Conservation (phyloP, 2,329 filamentous ascomycete species). For the Sphaerostilbella broomeana region DNA sequence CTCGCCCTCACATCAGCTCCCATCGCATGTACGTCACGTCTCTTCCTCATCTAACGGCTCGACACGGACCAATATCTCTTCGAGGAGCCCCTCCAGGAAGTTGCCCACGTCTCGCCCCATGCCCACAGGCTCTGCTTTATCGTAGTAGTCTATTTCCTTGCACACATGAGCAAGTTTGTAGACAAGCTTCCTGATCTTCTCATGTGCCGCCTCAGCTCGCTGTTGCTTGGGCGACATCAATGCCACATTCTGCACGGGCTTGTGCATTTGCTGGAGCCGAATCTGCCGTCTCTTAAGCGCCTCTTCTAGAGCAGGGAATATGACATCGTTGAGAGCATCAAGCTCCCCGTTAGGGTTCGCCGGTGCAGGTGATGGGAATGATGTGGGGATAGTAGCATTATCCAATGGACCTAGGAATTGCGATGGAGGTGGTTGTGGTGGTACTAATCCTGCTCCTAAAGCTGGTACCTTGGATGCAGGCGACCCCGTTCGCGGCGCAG, state of each 20-base stretch:
- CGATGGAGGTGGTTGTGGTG: slow-evolving; percentile 23
- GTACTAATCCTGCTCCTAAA: not conserved
- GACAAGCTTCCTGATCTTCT: slow-evolving; percentile 73
- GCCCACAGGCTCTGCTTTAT: slow-evolving; percentile 78
- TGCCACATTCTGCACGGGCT: slow-evolving; percentile 31
- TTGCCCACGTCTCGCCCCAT: slow-evolving; percentile 89
- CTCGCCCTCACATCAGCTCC: slow-evolving; percentile 2
- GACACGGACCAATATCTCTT: slow-evolving; percentile 87
- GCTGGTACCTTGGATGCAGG: not conserved
- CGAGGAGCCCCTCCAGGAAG: slow-evolving; percentile 84
- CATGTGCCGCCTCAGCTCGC: slow-evolving; percentile 66
- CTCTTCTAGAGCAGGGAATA: slow-evolving; percentile 87
- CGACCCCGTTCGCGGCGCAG: slow-evolving; percentile 18
- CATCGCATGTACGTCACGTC: slow-evolving; percentile 15
- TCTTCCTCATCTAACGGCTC: slow-evolving; percentile 79
- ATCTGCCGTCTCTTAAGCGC: slow-evolving; percentile 74
- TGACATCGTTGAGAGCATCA: slow-evolving; percentile 82
- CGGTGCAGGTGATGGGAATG: slow-evolving; percentile 52
- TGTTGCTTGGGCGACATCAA: slow-evolving; percentile 57
- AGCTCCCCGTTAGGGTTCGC: slow-evolving; percentile 60
- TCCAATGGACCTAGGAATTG: slow-evolving; percentile 28
- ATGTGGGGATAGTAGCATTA: slow-evolving; percentile 32
- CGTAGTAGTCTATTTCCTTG: slow-evolving; percentile 82
- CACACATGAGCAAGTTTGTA: slow-evolving; percentile 78
- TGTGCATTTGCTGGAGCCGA: slow-evolving; percentile 48